Evolutionary conservation across 148 eudicot species (phyloP).

Genomic region (Arctostaphylos glauca): DNA sequence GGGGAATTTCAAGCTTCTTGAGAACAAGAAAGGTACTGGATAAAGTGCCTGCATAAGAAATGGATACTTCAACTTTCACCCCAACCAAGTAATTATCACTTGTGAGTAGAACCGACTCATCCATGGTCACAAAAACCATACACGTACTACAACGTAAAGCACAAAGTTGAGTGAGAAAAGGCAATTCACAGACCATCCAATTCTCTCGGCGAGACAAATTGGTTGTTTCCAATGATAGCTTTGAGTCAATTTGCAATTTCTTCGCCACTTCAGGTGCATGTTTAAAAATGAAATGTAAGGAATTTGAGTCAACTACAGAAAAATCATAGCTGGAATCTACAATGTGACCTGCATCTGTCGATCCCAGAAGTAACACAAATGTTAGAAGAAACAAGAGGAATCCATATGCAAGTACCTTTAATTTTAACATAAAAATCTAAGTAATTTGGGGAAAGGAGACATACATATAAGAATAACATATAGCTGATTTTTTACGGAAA

Average conservation of each 20-base stretch:
- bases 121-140: background rate
- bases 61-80: slow-evolving; percentile 13
- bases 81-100: background rate
- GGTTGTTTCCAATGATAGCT: slow-evolving; percentile 42
- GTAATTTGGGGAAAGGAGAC: no score
- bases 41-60: slow-evolving; percentile 65
- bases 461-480: background rate
- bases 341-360: slow-evolving; percentile 62
- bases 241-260: slow-evolving; percentile 47
- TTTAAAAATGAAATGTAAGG: slow-evolving; percentile 76
- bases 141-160: background rate
- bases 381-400: slow-evolving; percentile 6
- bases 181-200: slow-evolving; percentile 64
- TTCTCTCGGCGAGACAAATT: slow-evolving; percentile 39
- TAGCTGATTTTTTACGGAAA: background rate
- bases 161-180: background rate
- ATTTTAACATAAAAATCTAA: background rate
- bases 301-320: slow-evolving; percentile 82
- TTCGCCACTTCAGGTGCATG: slow-evolving; percentile 72
- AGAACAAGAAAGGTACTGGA: slow-evolving; percentile 66
- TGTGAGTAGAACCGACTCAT: background rate
- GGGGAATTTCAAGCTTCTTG: slow-evolving; percentile 69
- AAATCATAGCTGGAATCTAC: slow-evolving; percentile 69
- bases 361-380: slow-evolving; percentile 13
- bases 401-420: background rate